Conservation (phyloP, 371 early-diverging fungal species). For the Actinomucor elegans region DNA sequence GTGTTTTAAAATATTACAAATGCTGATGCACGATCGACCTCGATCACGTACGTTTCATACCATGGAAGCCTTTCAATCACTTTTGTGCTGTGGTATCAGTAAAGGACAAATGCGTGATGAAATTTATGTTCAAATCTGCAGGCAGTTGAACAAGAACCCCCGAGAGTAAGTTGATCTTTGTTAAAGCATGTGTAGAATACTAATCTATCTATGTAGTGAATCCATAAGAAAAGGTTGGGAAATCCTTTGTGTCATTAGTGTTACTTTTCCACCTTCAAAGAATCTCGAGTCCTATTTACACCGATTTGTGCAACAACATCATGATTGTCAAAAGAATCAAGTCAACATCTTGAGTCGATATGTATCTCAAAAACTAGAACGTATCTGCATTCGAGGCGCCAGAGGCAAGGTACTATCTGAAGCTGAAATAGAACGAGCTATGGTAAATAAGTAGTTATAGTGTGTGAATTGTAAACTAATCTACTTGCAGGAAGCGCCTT, state of each 20-base stretch:
- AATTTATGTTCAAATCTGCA: constrained; percentile 92
- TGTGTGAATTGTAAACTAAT: background rate
- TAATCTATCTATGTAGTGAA: constrained; percentile 36
- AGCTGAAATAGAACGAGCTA: constrained; percentile 83
- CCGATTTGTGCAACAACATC: constrained; percentile 73
- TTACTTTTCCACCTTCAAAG: constrained; percentile 91
- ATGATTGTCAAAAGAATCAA: constrained; percentile 43
- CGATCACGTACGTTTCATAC: constrained; percentile 28
- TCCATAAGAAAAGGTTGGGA: constrained; percentile 86
- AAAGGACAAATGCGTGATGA: constrained; percentile 87
- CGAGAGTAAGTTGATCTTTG: constrained; percentile 44
- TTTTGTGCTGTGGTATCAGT: constrained; percentile 74
- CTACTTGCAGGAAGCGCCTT: constrained; percentile 69
- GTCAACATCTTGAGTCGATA: constrained; percentile 59
- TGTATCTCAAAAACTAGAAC: constrained; percentile 60
- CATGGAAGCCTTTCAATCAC: constrained; percentile 68
- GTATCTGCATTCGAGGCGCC: constrained; percentile 80
- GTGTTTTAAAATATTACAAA: constrained; percentile 82
- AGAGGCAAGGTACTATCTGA: constrained; percentile 76
- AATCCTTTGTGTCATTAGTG: constrained; percentile 74
- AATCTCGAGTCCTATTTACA: constrained; percentile 82
- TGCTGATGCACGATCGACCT: constrained; percentile 78
- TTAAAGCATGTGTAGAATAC: background rate
- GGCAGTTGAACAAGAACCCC: constrained; percentile 86
- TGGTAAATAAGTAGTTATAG: constrained; percentile 37